These are phyloP conservation scores for Neofusicoccum sp. DNA, from an alignment of 2,329 filamentous ascomycete species.

Conservation along the genomic window DNA sequence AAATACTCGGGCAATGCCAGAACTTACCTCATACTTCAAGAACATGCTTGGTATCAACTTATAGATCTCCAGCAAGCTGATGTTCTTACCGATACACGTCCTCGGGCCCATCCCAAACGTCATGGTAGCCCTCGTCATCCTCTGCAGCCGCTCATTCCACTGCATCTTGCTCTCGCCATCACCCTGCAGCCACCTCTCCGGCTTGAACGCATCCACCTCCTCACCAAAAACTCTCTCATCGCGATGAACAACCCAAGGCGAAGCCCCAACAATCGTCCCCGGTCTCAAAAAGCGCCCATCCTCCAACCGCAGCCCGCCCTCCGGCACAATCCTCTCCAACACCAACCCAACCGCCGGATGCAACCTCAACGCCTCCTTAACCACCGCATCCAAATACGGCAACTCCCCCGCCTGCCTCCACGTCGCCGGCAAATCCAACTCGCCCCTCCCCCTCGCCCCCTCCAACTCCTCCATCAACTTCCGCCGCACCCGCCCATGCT, in stretches of 20 bases:
- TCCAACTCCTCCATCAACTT: constrained; percentile 29
- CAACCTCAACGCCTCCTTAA: constrained; percentile 55
- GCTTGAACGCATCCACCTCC: constrained; percentile 7
- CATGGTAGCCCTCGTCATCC: background rate
- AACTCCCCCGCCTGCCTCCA: background rate
- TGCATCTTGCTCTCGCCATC: background rate
- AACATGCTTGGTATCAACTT: constrained; percentile 47
- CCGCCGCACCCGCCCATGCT: constrained; percentile 27
- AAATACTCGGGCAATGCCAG: background rate
- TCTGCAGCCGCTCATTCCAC: constrained; percentile 28
- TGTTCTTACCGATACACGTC: constrained; percentile 39
- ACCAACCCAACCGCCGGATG: constrained; percentile 53
- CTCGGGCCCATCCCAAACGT: constrained; percentile 43
- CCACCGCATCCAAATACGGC: constrained; percentile 54
- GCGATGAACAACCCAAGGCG: constrained; percentile 12
- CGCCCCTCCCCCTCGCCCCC: background rate
- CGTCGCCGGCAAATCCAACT: constrained; percentile 32
- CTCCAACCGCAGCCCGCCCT: constrained; percentile 35
- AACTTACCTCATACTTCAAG: constrained; percentile 45
- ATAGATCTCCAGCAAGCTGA: constrained; percentile 40
- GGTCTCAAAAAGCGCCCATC: background rate
- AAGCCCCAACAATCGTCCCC: constrained; percentile 16
- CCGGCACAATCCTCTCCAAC: constrained; percentile 55
- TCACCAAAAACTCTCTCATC: constrained; percentile 3
- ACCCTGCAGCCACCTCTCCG: constrained; percentile 10